Evolutionary conservation across 148 eudicot genomes (phyloP).

Genomic region (Camellia lanceoleosa): DNA sequence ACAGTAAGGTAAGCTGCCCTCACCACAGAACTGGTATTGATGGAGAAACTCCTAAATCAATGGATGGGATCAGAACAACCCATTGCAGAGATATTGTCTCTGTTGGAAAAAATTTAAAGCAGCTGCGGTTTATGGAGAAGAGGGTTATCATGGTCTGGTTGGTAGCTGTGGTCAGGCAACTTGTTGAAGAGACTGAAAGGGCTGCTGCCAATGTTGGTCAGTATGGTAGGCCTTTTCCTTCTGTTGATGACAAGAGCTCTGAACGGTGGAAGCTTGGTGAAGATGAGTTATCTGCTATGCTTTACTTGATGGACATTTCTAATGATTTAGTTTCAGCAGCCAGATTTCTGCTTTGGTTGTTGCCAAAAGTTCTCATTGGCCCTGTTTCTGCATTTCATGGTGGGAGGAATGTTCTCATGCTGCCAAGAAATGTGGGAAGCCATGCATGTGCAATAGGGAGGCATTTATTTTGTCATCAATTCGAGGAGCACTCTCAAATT

Average conservation of each 20-base stretch:
- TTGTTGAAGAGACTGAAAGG: constrained; percentile 73
- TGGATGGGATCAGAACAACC: constrained; percentile 32
- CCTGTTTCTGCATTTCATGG: constrained; percentile 51
- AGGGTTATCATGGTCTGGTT: constrained; percentile 72
- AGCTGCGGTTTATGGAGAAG: constrained; percentile 64
- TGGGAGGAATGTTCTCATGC: constrained; percentile 58
- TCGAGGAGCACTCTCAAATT: constrained; percentile 47
- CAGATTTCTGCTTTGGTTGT: constrained; percentile 81
- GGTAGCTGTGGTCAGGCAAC: constrained; percentile 55
- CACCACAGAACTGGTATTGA: constrained; percentile 65
- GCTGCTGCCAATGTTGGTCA: constrained; percentile 49
- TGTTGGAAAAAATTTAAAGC: constrained; percentile 66
- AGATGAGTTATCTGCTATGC: constrained; percentile 78
- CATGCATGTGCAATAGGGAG: constrained; percentile 76
- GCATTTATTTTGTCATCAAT: constrained; percentile 72
- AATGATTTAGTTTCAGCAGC: constrained; percentile 66
- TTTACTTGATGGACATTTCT: constrained; percentile 79
- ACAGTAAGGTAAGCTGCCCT: constrained; percentile 70
- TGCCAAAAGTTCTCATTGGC: constrained; percentile 66
- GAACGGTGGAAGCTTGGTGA: constrained; percentile 85
- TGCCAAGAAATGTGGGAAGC: constrained; percentile 67
- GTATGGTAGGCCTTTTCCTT: constrained; percentile 46
- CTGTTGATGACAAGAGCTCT: constrained; percentile 61
- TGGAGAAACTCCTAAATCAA: constrained; percentile 49
- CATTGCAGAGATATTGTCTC: constrained; percentile 53